Evolutionary conservation across 169 alveolate genomes (phyloP), one percentile per base, ranked within the genome.

Genomic region (Cryptosporidium felis): DNA sequence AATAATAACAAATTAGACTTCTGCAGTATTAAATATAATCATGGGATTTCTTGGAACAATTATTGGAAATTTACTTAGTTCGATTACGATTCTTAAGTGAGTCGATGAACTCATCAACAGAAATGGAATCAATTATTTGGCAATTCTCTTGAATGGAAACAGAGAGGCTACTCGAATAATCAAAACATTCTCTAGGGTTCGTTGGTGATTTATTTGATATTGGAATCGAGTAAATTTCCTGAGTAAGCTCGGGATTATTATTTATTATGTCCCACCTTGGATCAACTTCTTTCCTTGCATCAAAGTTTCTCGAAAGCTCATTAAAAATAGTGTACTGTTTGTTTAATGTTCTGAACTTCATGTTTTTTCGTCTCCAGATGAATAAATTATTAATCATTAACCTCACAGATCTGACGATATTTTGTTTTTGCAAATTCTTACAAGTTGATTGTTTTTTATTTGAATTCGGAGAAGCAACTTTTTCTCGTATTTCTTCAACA

Each of bases 61-160:
- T n/a, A n/a, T n/a, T n/a, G n/a, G n/a, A n/a, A n/a, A n/a, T n/a
- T n/a, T n/a, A n/a, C n/a, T n/a, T n/a, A n/a, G n/a, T 12, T 56
- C 2, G 8, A 28, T 2, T 56, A 47, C 32, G 40, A 6, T 36
- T 38, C 16, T 16, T 60, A 3, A 60, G 18, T 1, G 79, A 60
- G n/a, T 74, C 40, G 36, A 74, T 42, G 41, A 51, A 74, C 23
- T 74, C 85, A 6, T 74, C 66, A n/a, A 74, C 5, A 21, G 85
- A 74, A 38, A 74, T 53, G 1, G 85, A 74, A 9, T 74, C 28
- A 18, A 56, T 34, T 21, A 74, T 74, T 23, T 74, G 74, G 12
- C 63, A 74, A 18, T 26, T 18, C 2, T 56, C 44, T 21, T 51
- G 85, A 40, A 21, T 30, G 4, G 66, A 34, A 16, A 74, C 34